Evolutionary conservation across 768 basidiomycete genomes (phyloP).

Genomic region (Collybia sordida): DNA sequence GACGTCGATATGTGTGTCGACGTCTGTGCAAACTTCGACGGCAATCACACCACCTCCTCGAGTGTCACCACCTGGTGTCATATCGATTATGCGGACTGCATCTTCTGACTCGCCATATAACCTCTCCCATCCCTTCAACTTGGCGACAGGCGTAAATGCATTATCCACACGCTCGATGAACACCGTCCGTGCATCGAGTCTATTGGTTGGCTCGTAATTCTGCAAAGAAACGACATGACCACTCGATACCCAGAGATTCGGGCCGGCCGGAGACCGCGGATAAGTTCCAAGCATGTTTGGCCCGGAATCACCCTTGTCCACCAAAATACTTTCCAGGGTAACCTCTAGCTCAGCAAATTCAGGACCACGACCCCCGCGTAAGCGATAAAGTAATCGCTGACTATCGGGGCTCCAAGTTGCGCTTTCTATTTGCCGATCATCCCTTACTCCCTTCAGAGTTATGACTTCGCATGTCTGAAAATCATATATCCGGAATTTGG

Average conservation of each 20-base stretch:
- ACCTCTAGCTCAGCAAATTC: slow-evolving; percentile 31
- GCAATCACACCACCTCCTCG: slow-evolving; percentile 18
- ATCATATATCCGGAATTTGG: slow-evolving; percentile 23
- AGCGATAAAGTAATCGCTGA: slow-evolving; percentile 27
- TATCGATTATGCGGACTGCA: slow-evolving; percentile 34
- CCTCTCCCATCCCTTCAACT: slow-evolving; percentile 10
- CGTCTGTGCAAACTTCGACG: slow-evolving; percentile 40
- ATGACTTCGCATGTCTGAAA: slow-evolving; percentile 21
- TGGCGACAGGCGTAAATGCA: neutral
- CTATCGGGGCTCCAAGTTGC: slow-evolving; percentile 32
- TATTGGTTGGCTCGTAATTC: slow-evolving; percentile 25
- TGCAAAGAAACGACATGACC: slow-evolving; percentile 28
- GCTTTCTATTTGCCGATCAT: slow-evolving; percentile 27
- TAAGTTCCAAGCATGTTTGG: slow-evolving; percentile 23
- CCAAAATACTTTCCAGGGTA: slow-evolving; percentile 22
- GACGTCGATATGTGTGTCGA: slow-evolving; percentile 36
- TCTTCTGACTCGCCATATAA: slow-evolving; percentile 29
- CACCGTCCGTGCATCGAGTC: slow-evolving; percentile 30
- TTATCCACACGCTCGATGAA: slow-evolving; percentile 19
- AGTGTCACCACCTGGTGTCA: slow-evolving; percentile 12
- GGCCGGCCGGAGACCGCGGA: slow-evolving; percentile 31
- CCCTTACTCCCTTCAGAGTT: slow-evolving; percentile 17
- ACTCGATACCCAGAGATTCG: slow-evolving; percentile 26
- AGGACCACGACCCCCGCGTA: slow-evolving; percentile 23
- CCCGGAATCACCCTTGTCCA: slow-evolving; percentile 9